These are phyloP conservation scores for Nitzschia sp. DNA, from an alignment of 108 stramenopile species.

Conservation along the genomic window DNA sequence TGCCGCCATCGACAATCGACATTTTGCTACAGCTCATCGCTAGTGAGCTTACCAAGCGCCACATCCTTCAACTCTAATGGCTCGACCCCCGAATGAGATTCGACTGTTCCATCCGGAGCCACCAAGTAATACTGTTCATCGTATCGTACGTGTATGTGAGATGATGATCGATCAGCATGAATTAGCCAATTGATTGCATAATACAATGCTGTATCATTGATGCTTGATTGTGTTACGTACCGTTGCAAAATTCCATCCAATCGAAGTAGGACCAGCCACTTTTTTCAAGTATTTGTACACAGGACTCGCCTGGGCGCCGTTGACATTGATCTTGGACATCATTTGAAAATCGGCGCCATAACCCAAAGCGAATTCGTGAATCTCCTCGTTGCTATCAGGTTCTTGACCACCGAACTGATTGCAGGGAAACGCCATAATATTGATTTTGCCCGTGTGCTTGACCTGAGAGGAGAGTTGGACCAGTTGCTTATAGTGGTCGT, in stretches of 20 bases:
- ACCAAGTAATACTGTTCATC: slow-evolving; percentile 67
- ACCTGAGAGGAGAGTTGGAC: slow-evolving; percentile 50
- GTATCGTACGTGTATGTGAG: no score
- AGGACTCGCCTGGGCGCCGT: slow-evolving; percentile 57
- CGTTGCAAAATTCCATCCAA: slow-evolving; percentile 81
- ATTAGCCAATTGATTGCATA: no score
- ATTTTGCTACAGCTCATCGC: slow-evolving; percentile 23
- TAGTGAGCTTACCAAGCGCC: neutral
- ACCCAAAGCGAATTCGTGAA: slow-evolving; percentile 56
- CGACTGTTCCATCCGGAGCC: slow-evolving; percentile 46
- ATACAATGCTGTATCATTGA: no score
- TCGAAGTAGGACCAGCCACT: slow-evolving; percentile 49
- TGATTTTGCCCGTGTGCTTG: slow-evolving; percentile 29
- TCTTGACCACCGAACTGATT: slow-evolving; percentile 89
- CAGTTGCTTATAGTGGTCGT: slow-evolving; percentile 73
- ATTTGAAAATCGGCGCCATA: slow-evolving; percentile 82
- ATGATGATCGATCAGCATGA: neutral
- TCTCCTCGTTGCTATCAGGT: slow-evolving; percentile 57
- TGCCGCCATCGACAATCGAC: no score
- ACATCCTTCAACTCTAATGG: slow-evolving; percentile 55
- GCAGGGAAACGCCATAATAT: slow-evolving; percentile 70
- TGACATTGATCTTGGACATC: slow-evolving; percentile 90
- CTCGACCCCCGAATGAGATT: slow-evolving; percentile 60
- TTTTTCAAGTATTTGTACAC: slow-evolving; percentile 81
- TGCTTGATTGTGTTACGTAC: no score